Conservation (phyloP, 2,329 filamentous ascomycete species). For the Exophiala mesophila region DNA sequence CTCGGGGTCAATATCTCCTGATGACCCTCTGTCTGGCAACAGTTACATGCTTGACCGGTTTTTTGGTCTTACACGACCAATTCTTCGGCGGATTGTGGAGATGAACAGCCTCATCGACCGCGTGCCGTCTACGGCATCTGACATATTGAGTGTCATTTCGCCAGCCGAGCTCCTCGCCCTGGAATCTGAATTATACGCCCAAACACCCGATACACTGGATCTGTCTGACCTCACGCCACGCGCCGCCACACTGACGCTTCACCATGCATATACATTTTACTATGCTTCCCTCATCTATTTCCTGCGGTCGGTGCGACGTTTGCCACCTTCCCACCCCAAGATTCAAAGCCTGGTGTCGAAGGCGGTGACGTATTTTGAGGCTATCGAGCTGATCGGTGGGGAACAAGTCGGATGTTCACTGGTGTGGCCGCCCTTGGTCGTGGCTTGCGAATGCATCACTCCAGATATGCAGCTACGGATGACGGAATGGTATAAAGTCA, state of each 20-base stretch:
- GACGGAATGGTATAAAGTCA: conserved; percentile 30
- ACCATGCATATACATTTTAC: conserved; percentile 32
- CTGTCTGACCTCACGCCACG: conserved; percentile 25
- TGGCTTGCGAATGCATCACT: conserved; percentile 33
- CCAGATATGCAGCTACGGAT: conserved; percentile 29
- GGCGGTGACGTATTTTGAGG: conserved; percentile 32
- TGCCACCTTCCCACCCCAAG: conserved; percentile 13
- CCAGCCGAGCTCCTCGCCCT: conserved; percentile 28
- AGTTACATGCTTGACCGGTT: conserved; percentile 29
- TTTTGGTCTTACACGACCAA: conserved; percentile 29
- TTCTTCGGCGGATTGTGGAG: conserved; percentile 27
- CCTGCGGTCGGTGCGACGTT: conserved; percentile 31
- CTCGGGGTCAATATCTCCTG: background rate
- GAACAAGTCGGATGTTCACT: conserved; percentile 33
- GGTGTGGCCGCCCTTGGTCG: conserved; percentile 35
- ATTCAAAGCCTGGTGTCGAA: conserved; percentile 33
- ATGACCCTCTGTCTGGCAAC: conserved; percentile 15
- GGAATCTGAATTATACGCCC: conserved; percentile 31
- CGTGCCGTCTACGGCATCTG: conserved; percentile 10
- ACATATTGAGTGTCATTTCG: background rate
- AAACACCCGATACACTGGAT: conserved; percentile 22
- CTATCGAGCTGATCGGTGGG: conserved; percentile 29
- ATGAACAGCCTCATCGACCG: conserved; percentile 29
- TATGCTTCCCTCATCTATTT: conserved; percentile 35
- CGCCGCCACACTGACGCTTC: conserved; percentile 23